Base-by-base conservation (phyloP, 1,139 yeast genomes). In the Lodderomyces orthopsilosis region DNA sequence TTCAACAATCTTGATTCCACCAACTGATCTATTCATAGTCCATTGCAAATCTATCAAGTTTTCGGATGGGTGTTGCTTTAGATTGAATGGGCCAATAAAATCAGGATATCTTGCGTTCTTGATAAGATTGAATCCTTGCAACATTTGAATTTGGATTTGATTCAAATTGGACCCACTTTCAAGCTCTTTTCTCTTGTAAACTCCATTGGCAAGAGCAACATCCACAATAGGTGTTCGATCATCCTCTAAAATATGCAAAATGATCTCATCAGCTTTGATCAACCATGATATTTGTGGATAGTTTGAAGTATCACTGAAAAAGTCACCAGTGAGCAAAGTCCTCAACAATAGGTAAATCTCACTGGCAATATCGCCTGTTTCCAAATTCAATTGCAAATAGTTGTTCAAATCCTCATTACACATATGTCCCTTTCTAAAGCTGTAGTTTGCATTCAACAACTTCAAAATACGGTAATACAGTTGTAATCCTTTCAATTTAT, bases 1-100 rank as follows among this genome's bases (percentile, higher is more conserved):
- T 50, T 77, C 82, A 48, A 83, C 67, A 30, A 83, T 70, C 50
- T 76, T 72, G 47, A 84, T 83, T 1, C 91, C 91, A 37, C 90
- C 91, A 36, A 83, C 77, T 13, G 84, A 77, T 42, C 77, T 68
- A 47, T 77, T 79, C 80, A 83, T 76, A 4, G 77, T 74, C 93
- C 93, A 85, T 30, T 62, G 66, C 6, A 81, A 65, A 6, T 65
- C 62, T 10, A 83, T 60, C 55, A 81, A 50, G 44, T 58, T 61
- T 42, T 50, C 48, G 18, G 52, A 43, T 2, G 10, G 23, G 9
- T 38, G 35, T 22, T 43, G 37, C 4, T 13, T 8, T 13, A 45
- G 52, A n/a, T 43, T 27, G 38, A 59, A 51, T 1, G 77, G 77
- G 41, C 61, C 71, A 39, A 73, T 52, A 41, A 73, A 65, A 14